Base-by-base conservation (phyloP, 202 grass and related monocot species). In the Saccharum hybrid region DNA sequence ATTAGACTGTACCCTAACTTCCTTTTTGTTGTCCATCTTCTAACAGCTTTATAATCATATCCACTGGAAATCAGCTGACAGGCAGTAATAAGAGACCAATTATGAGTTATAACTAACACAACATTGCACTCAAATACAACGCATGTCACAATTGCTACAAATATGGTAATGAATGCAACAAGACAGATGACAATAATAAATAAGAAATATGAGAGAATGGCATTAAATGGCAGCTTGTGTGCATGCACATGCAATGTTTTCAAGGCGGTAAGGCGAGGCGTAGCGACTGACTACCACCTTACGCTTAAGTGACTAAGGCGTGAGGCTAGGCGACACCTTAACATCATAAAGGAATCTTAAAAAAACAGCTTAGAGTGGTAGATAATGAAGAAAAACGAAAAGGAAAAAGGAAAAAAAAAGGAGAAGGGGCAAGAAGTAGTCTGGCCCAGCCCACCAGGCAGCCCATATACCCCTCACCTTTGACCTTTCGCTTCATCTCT, bases 1-100 rank as follows among this genome's bases (percentile, higher is more conserved):
- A 90, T 92, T 86, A 97, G 86, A 71, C 63, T 76, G 68, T 97
- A 97, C 16, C 88, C 92, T 85, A 97, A 89, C 79, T 94, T 97
- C 78, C 65, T 93, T 88, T 88, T 86, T 41, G 85, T 91, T 52
- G 95, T 97, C 95, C 95, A 97, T 88, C 90, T 94, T 86, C 81
- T 91, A 49, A 97, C 92, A 41, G 95, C 90, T 73, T 91, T 94
- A 82, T 91, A 97, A 73, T 97, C 90, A 72, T 93, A 97, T 28
- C 90, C 82, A 85, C 82, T 82, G 7, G 60, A 68, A 84, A 74
- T 83, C 66, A 97, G 40, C 95, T 97, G 80, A 68, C 14, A 60
- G 74, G 65, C 6, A 85, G 73, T 11, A 66, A n/a, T 30, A 77
- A 9, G 4, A 80, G 31, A 85, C 38, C 3, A 77, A 76, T 36